Evolutionary conservation across 306 rosid genomes (phyloP).

Genomic region (Inga laurina): DNA sequence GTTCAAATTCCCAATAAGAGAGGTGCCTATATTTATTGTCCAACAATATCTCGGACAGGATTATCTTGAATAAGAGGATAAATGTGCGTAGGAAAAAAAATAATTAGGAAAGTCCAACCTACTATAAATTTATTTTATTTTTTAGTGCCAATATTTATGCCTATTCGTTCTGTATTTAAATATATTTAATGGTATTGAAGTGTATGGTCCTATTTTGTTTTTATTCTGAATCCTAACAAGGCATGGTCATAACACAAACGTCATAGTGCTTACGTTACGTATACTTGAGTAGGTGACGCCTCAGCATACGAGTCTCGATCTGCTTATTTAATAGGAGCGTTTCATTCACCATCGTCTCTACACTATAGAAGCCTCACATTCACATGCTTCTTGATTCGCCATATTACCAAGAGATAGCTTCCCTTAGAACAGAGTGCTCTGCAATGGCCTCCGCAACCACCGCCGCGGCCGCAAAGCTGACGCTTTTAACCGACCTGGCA

Average conservation of each 20-base stretch:
- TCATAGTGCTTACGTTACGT: not conserved
- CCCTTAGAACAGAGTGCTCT: not conserved
- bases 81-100: no score
- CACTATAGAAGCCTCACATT: not conserved
- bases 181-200: no score
- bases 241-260: not conserved
- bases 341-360: not conserved
- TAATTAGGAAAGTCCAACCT: no score
- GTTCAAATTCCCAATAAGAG: no score
- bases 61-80: no score
- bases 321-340: not conserved
- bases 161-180: no score
- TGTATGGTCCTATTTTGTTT: no score
- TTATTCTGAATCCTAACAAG: not conserved
- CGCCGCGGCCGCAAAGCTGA: not conserved
- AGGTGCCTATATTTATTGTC: no score
- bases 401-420: not conserved
- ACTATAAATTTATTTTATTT: no score
- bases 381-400: not conserved
- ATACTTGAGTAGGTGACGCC: not conserved
- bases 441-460: slow-evolving; percentile 2
- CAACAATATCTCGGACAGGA: rapidly evolving
- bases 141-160: no score
- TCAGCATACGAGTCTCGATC: not conserved
- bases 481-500: slow-evolving; percentile 34